Percentiles rank a stretch among this genome's conserved stretches.
Evolutionary conservation across 2,329 filamentous ascomycete species (phyloP).

Genomic region (Neonectria punicea): DNA sequence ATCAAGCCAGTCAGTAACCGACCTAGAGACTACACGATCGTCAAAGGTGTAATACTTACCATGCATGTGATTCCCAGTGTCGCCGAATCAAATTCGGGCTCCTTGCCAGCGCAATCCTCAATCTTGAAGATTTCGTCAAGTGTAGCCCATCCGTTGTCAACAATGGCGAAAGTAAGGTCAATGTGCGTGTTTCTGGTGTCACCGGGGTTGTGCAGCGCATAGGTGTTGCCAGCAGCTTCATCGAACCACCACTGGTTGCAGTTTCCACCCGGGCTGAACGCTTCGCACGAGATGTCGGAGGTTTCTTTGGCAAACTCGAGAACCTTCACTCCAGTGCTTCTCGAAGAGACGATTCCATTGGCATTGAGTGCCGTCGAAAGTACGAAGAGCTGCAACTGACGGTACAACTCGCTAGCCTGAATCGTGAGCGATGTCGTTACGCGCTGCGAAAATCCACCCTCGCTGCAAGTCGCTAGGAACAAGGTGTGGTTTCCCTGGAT

Average conservation of each 20-base stretch:
- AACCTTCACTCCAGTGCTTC: constrained; percentile 34
- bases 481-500: constrained; percentile 36
- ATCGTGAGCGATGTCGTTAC: constrained; percentile 39
- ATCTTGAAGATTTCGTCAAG: constrained; percentile 39
- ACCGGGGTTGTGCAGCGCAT: constrained; percentile 39
- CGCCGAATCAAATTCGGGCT: constrained; percentile 33
- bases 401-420: constrained; percentile 36
- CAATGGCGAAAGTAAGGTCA: constrained; percentile 32
- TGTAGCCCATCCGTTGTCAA: constrained; percentile 39
- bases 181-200: constrained; percentile 38
- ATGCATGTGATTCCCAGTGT: constrained; percentile 36
- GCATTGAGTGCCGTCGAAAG: constrained; percentile 36
- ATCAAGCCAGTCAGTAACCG: neutral
- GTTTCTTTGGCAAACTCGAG: constrained; percentile 33
- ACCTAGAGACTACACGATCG: no score
- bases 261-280: constrained; percentile 14
- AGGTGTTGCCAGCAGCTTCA: constrained; percentile 33
- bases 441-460: constrained; percentile 40
- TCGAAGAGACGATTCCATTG: constrained; percentile 36
- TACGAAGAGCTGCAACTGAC: constrained; percentile 36
- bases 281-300: constrained; percentile 14
- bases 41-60: neutral
- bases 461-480: constrained; percentile 32
- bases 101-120: constrained; percentile 36
- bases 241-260: constrained; percentile 40